These are phyloP conservation scores for Fusarium irregulare DNA, from an alignment of 2,329 filamentous ascomycete species.

Conservation along the genomic window DNA sequence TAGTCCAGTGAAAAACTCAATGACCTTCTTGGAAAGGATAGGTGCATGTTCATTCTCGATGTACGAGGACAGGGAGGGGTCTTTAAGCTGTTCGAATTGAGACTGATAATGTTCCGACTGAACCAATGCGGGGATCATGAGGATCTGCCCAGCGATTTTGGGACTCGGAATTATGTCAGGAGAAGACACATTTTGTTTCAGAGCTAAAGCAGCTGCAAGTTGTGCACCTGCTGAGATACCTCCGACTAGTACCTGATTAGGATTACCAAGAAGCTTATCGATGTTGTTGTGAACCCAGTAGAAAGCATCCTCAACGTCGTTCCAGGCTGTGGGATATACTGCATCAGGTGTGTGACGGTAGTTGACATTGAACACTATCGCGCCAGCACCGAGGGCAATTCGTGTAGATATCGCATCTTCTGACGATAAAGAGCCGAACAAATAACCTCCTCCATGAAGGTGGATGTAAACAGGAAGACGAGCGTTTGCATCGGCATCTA, in stretches of 20 bases:
- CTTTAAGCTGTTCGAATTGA: slow-evolving; percentile 50
- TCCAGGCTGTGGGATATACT: slow-evolving; percentile 62
- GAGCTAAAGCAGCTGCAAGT: slow-evolving; percentile 53
- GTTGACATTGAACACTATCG: slow-evolving; percentile 65
- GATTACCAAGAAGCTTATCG: slow-evolving; percentile 11
- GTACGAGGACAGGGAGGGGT: slow-evolving; percentile 55
- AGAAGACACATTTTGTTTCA: slow-evolving; percentile 52
- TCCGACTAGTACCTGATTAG: slow-evolving; percentile 55
- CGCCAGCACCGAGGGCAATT: slow-evolving; percentile 56
- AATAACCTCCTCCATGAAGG: slow-evolving; percentile 66
- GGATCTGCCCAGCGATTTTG: slow-evolving; percentile 60
- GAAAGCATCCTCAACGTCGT: slow-evolving; percentile 66
- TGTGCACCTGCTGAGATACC: slow-evolving; percentile 61
- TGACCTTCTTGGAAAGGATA: slow-evolving; percentile 54
- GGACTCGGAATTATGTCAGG: slow-evolving; percentile 24
- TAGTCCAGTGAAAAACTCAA: slow-evolving; percentile 42
- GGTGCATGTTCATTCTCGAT: slow-evolving; percentile 60
- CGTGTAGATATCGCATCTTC: slow-evolving; percentile 65
- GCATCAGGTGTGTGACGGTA: slow-evolving; percentile 69
- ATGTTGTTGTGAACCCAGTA: slow-evolving; percentile 59
- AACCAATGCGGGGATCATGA: slow-evolving; percentile 61
- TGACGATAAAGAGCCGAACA: slow-evolving; percentile 63
- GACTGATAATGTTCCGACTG: slow-evolving; percentile 28
- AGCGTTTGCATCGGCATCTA: slow-evolving; percentile 41
- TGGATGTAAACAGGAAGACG: slow-evolving; percentile 62